Base-by-base conservation (phyloP, 306 rosid species). In the Vigna hirtella region DNA sequence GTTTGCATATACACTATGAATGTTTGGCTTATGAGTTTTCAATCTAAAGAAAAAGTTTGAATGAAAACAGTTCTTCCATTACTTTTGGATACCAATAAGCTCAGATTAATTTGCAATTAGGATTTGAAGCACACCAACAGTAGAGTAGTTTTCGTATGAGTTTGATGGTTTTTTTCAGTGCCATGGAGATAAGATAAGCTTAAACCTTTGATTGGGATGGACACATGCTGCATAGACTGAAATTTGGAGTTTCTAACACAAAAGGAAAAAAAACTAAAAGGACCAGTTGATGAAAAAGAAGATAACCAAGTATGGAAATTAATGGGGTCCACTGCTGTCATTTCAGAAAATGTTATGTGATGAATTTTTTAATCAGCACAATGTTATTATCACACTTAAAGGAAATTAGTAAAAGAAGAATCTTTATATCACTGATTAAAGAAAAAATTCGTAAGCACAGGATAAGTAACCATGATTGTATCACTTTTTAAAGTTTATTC, bases 131-230 rank as follows among this genome's bases (percentile, higher is more conserved):
- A 63, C 15, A 36, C 9, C 2, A 61, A 2, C 32, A 36, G 7
- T 6, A 7, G 10, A 42, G 47, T 42, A 42, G 47, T 42, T 8
- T 42, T 42, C 40, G 49, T 59, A 28, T n/a, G 70, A n/a, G 2
- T 47, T 56, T 74, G 79, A n/a, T 74, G 69, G 47, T 36, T 63
- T 43, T 20, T 2, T 74, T 74, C 18, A 73, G 28, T 59, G 10
- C 67, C 10, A 24, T 40, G 56, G 68, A 42, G 43, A 58, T 58
- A 62, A 62, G 45, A 64, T 64, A 64, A 36, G 69, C 28, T 16
- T 64, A 28, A 7, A 38, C n/a, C 40, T 64, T n/a, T 43, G 49
- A 47, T 17, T 56, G 57, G 10, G 34, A 61, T 47, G 36, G 12
- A 5, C 16, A 61, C 42, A 59, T 59, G 18, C 15, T 40, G 28